These are phyloP conservation scores for Xylaria sp. DNA, from an alignment of 2,329 filamentous ascomycete species.

Conservation along the genomic window DNA sequence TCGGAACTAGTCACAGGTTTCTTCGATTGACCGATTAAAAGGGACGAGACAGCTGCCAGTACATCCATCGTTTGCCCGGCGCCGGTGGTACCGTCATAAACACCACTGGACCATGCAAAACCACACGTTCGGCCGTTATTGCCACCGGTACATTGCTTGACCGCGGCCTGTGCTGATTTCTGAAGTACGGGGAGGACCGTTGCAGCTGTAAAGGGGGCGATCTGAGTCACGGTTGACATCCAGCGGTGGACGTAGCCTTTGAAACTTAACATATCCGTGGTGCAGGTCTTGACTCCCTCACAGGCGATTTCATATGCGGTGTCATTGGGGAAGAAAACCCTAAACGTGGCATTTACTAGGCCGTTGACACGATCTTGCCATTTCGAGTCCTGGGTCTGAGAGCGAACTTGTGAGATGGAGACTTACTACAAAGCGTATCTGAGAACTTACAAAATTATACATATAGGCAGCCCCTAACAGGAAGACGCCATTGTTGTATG, in stretches of 20 bases:
- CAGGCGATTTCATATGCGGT: conserved; percentile 66
- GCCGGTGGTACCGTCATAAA: conserved; percentile 64
- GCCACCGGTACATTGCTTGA: conserved; percentile 50
- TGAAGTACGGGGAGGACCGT: conserved; percentile 51
- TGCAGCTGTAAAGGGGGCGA: conserved; percentile 53
- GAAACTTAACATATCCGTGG: conserved; percentile 67
- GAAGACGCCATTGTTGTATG: conserved; percentile 63
- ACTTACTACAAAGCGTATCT: neutral
- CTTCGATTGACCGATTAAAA: conserved; percentile 57
- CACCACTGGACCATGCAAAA: conserved; percentile 57
- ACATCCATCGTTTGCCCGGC: conserved; percentile 71
- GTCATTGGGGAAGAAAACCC: conserved; percentile 60
- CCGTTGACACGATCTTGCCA: conserved; percentile 61
- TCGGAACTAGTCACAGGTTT: conserved; percentile 57
- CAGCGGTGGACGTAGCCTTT: conserved; percentile 68
- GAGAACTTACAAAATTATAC: conserved; percentile 54
- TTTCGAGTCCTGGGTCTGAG: conserved; percentile 50
- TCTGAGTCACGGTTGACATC: conserved; percentile 55
- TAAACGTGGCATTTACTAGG: conserved; percentile 57
- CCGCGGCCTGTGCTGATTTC: conserved; percentile 54
- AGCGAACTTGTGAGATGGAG: conserved; percentile 16
- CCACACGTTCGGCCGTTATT: conserved; percentile 58
- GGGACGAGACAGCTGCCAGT: conserved; percentile 64
- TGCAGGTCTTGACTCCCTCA: conserved; percentile 61
- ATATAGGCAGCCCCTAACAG: conserved; percentile 57